A percentile compares a stretch with the other conserved stretches of the same genome.
Evolutionary conservation across 2,329 filamentous ascomycete genomes (phyloP).

Genomic region (Eutypa lata): DNA sequence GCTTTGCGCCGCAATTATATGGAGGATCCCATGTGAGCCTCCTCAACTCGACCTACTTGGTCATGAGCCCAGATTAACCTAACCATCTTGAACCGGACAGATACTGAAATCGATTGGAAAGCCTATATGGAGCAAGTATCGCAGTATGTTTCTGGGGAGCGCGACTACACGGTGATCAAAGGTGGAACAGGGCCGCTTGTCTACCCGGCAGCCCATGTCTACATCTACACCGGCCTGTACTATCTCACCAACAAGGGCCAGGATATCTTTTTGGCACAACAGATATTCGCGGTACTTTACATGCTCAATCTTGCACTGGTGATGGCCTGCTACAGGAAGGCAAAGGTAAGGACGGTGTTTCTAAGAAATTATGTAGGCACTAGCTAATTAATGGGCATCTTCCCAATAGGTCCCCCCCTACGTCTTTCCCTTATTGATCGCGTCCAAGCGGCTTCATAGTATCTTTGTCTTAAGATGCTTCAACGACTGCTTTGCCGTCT

Average conservation of each 20-base stretch:
- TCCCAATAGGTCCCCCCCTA: conserved; percentile 71
- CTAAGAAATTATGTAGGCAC: neutral
- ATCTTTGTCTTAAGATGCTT: conserved; percentile 91
- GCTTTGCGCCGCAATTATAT: conserved; percentile 72
- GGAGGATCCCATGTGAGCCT: conserved; percentile 78
- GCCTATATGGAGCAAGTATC: conserved; percentile 94
- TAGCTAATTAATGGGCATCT: conserved; percentile 9
- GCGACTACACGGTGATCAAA: conserved; percentile 81
- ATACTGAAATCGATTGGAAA: conserved; percentile 97
- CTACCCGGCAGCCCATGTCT: conserved; percentile 91
- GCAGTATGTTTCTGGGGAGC: conserved; percentile 78
- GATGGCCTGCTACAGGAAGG: conserved; percentile 75
- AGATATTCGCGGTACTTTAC: conserved; percentile 78
- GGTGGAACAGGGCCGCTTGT: conserved; percentile 91
- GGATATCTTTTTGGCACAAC: conserved; percentile 78
- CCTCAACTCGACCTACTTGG: neutral
- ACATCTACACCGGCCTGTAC: conserved; percentile 81
- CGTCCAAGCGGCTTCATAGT: conserved; percentile 91
- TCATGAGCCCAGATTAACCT: neutral
- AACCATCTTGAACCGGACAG: conserved; percentile 33
- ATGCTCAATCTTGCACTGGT: conserved; percentile 72
- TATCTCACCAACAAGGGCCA: conserved; percentile 70
- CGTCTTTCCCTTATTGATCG: conserved; percentile 76
- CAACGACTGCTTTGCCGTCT: conserved; percentile 87
- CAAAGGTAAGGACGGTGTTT: conserved; percentile 50